These are phyloP conservation scores for Ceriops decandra DNA, from an alignment of 345 rosid species.

Conservation along the genomic window DNA sequence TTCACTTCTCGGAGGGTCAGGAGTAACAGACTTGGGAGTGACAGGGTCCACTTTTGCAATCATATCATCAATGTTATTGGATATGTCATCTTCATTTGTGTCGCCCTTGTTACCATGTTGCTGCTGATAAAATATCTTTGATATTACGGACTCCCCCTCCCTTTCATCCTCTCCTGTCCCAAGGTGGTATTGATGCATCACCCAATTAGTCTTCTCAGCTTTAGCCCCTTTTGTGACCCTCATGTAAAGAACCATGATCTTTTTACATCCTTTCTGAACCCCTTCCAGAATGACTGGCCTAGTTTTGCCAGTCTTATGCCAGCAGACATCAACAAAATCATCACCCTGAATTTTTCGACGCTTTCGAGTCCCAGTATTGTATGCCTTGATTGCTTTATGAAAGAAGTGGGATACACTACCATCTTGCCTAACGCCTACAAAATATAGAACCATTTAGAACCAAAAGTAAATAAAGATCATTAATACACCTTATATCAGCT, in stretches of 20 bases:
- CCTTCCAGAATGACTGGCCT: slow-evolving; percentile 80
- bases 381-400: slow-evolving; percentile 84
- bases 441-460: neutral
- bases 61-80: slow-evolving; percentile 33
- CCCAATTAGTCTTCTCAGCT: slow-evolving; percentile 86
- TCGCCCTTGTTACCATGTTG: slow-evolving; percentile 54
- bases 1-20: slow-evolving; percentile 55
- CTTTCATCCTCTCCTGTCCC: slow-evolving; percentile 86
- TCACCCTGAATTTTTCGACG: slow-evolving; percentile 87
- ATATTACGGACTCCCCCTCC: slow-evolving; percentile 71
- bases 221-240: slow-evolving; percentile 55
- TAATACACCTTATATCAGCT: neutral
- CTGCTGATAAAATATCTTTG: slow-evolving; percentile 81
- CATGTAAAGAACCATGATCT: slow-evolving; percentile 83
- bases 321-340: slow-evolving; percentile 76
- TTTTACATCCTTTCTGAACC: slow-evolving; percentile 77
- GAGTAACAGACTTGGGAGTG: slow-evolving; percentile 65
- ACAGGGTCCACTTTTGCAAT: slow-evolving; percentile 59
- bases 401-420: slow-evolving; percentile 79
- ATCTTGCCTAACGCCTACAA: slow-evolving; percentile 70
- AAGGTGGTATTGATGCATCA: slow-evolving; percentile 95
- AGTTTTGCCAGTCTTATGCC: slow-evolving; percentile 95
- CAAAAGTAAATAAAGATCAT: slow-evolving; percentile 3
- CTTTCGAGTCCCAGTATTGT: slow-evolving; percentile 84
- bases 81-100: slow-evolving; percentile 46